Evolutionary conservation across 345 rosid species (phyloP), one percentile per base, ranked within the genome.

Genomic region (Citrus sp.): DNA sequence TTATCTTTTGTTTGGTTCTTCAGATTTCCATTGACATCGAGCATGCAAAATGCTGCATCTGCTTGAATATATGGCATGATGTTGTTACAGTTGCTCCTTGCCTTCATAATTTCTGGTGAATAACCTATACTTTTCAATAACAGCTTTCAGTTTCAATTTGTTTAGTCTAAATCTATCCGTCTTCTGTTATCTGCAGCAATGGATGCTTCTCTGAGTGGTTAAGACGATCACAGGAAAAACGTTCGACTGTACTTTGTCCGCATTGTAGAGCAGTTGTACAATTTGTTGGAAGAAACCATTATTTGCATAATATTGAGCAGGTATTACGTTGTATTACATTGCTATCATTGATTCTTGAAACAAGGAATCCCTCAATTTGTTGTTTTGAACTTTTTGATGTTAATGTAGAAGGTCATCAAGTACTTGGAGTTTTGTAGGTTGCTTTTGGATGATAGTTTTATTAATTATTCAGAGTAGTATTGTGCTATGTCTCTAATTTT

Each of bases 171-270:
- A 63, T 56, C 76, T 75, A 63, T 19, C 65, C 85, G 77, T 72
- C 77, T 77, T 79, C n/a, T 84, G 68, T 76, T 55, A 55, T 80
- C 63, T 81, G 68, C 89, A 95, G 99, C 83, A 95, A 95, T 79
- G 99, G 99, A 63, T 95, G 99, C 85, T 92, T 95, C 87, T 95
- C 97, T 6, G 97, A 93, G 84, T 95, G 98, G 99, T 82, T 95
- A 82, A 88, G 87, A 87, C 90, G 93, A 86, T 91, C 96, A 19
- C 87, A 92, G 82, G 87, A 83, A 56, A 95, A 83, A 82, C 94
- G 78, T 86, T 51, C 87, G 27, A 85, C 54, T 70, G 96, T 95
- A 25, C 82, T 93, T 19, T 95, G 99, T 84, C 99, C 99, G 66
- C 94, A 93, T 58, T 95, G 99, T 82, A 88, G 99, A 87, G 96